These are phyloP conservation scores for Populus hybrid DNA, from an alignment of 441 rosid genomes.

Conservation along the genomic window DNA sequence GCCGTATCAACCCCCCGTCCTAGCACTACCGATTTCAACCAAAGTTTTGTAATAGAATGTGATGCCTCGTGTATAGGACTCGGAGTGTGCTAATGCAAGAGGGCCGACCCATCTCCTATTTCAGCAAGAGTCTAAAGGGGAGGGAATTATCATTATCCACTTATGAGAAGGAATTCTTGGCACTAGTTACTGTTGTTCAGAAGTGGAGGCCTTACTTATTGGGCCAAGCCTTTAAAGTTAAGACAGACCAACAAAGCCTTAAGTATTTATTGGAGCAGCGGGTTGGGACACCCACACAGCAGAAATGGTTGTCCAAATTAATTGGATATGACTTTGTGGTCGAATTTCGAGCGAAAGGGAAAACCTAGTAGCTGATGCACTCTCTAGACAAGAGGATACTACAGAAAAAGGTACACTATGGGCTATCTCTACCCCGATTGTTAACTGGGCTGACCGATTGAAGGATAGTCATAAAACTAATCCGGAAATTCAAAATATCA, in stretches of 20 bases:
- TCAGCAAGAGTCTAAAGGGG: neutral
- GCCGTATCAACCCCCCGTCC: neutral
- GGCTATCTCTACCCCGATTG: no score
- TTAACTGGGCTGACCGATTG: no score
- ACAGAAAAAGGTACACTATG: no score
- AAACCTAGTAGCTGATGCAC: neutral
- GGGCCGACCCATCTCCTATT: neutral
- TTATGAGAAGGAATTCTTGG: neutral
- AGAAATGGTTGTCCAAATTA: neutral
- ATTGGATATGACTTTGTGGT: neutral
- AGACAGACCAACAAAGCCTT: neutral
- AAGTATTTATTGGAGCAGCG: neutral
- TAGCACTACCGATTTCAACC: neutral
- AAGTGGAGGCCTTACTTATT: neutral
- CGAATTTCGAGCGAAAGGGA: neutral
- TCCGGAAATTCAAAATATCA: no score
- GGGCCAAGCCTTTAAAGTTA: neutral
- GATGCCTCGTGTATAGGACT: neutral
- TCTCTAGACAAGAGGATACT: neutral
- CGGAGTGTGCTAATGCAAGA: neutral
- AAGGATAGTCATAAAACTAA: no score
- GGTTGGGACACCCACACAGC: neutral
- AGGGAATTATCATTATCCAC: neutral
- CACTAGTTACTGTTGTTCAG: neutral
- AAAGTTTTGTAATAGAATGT: neutral